Percentiles rank a stretch among this genome's conserved stretches.
Conservation (phyloP, 192 early-diverging fungal species). For the Spinellus fusiger region DNA sequence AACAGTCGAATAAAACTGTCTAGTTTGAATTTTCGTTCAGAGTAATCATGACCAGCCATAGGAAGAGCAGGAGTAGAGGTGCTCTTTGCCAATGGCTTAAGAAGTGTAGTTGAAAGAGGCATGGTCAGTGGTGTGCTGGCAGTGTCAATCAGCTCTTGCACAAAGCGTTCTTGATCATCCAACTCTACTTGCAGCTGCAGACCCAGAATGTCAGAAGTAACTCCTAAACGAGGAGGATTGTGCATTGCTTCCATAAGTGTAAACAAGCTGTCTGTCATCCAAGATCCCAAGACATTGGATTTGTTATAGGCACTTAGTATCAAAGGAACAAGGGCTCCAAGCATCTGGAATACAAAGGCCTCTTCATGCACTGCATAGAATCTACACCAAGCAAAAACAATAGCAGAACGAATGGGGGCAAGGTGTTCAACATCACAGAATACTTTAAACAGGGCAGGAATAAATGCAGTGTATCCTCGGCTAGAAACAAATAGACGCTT, state of each 20-base stretch:
- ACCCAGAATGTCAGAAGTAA: constrained; percentile 25
- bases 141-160: constrained; percentile 25
- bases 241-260: constrained; percentile 42
- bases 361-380: constrained; percentile 53
- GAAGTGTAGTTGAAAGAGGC: constrained; percentile 21
- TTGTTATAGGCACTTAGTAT: constrained; percentile 36
- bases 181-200: constrained; percentile 30
- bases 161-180: constrained; percentile 26
- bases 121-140: constrained; percentile 20
- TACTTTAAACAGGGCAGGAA: constrained; percentile 49
- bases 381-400: constrained; percentile 41
- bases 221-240: constrained; percentile 23
- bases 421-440: constrained; percentile 41
- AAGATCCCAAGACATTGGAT: constrained; percentile 27
- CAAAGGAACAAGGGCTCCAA: constrained; percentile 44
- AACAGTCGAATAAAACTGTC: constrained; percentile 51
- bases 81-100: constrained; percentile 25
- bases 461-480: constrained; percentile 44
- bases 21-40: constrained; percentile 34
- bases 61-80: constrained; percentile 16
- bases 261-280: constrained; percentile 40
- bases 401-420: constrained; percentile 33
- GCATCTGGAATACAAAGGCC: constrained; percentile 50
- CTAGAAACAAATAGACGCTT: constrained; percentile 46
- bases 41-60: constrained; percentile 7